phyloP scores from a whole-genome alignment of 1,284 basidiomycete species.

The Melampsora larici-populina region DNA sequence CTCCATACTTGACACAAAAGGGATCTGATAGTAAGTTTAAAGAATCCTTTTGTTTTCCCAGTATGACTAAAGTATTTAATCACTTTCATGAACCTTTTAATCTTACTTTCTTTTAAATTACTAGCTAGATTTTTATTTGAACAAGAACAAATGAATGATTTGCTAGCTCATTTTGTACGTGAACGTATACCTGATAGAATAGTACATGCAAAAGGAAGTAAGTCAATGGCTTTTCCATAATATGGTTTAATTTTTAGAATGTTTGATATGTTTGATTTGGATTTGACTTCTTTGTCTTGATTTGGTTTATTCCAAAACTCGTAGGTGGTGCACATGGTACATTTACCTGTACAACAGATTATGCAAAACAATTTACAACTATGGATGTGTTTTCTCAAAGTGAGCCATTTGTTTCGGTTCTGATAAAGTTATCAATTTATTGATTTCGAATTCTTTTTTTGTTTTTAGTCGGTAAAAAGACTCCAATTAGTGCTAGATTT shows the following conservation, averaged over 20 bases:
- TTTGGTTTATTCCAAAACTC: not conserved
- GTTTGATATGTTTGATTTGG: not conserved
- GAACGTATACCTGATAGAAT: constrained; percentile 95
- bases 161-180: constrained; percentile 83
- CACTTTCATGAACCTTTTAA: not conserved
- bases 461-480: constrained; percentile 47
- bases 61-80: no score
- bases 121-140: constrained; percentile 1
- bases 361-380: constrained; percentile 10
- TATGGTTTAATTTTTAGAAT: not conserved
- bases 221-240: not conserved
- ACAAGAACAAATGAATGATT: constrained; percentile 61
- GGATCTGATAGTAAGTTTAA: no score
- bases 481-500: constrained; percentile 55
- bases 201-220: constrained; percentile 57
- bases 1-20: constrained; percentile 43
- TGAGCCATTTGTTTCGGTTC: not conserved
- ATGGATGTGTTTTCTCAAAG: constrained; percentile 19
- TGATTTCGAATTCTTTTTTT: constrained; percentile 18
- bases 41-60: not conserved
- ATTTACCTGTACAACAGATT: constrained; percentile 21
- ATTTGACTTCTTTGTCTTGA: no score
- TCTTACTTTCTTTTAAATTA: not conserved
- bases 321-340: constrained; percentile 20
- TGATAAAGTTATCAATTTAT: no score